A percentile compares a stretch with the other conserved stretches of the same genome.
Conservation (phyloP, 2,329 filamentous ascomycete genomes). For the Cryphonectria parasitica region DNA sequence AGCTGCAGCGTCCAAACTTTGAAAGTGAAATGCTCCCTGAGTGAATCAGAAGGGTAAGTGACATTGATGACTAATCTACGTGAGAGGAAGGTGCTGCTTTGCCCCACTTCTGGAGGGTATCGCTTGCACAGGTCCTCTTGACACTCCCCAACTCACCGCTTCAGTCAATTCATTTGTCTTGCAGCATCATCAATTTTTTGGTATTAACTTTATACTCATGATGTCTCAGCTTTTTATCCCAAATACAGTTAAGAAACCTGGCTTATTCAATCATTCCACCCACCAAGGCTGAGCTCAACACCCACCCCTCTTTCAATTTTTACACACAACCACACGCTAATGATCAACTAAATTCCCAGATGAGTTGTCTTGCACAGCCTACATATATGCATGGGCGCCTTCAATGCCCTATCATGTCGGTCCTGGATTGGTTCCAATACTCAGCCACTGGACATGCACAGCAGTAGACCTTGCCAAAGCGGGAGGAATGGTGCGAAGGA, state of each 20-base stretch:
- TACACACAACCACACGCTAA: background rate
- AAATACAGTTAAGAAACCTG: background rate
- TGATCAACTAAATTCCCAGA: background rate
- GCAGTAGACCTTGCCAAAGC: background rate
- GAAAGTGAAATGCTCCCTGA: background rate
- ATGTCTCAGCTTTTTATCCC: background rate
- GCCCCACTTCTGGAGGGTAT: background rate
- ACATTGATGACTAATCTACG: background rate
- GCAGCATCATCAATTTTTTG: background rate
- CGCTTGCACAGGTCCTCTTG: background rate
- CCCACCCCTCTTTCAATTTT: background rate
- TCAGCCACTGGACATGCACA: background rate
- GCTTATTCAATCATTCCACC: background rate
- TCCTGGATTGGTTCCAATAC: background rate
- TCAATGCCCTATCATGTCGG: background rate
- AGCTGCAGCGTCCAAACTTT: background rate
- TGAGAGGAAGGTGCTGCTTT: background rate
- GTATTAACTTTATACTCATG: background rate
- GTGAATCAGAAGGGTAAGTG: slow-evolving; percentile 2
- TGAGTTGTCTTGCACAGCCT: background rate
- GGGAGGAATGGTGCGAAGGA: background rate
- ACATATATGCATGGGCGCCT: background rate
- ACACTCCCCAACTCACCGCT: background rate
- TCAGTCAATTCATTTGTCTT: background rate
- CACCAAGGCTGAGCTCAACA: background rate